Base-by-base conservation (phyloP, 495 filamentous ascomycete genomes). In the Talaromyces liani region DNA sequence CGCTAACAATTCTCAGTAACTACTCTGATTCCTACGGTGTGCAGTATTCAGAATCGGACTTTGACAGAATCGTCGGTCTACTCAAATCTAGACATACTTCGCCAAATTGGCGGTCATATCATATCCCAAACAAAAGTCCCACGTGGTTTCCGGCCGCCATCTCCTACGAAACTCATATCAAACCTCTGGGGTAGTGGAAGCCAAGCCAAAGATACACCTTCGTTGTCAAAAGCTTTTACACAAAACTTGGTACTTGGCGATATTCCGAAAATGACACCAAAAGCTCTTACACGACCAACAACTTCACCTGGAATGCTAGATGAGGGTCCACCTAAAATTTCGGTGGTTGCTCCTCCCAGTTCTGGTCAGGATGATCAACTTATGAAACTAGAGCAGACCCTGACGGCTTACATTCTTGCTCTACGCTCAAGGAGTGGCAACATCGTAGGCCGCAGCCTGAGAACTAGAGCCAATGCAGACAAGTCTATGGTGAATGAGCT, bases 91-190 rank as follows among this genome's bases (percentile, higher is more conserved):
- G 91, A 90, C 62, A 83, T 93, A 31, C 77, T 98, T 49, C 84
- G 86, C 18, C 85, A 86, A 6, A 77, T 95, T n/a, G 82, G 84
- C 47, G 75, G 91, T 36, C 79, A 80, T 53, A 72, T 82, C 65
- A 84, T 86, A 53, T 80, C 81, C 5, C 70, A 87, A 79, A 70
- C 78, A 77, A 63, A 85, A 77, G 68, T 84, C 66, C 65, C 80
- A 64, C 65, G 81, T 68, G 67, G 80, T 0, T 88, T 91, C 67
- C 82, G 91, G 22, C 87, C 89, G 10, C 84, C 87, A 10, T 97
- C 92, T 9, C 93, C 94, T 0, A 91, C 93, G 39, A 98, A 98
- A 73, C 75, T 97, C 68, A 81, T 98, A 27, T 94, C 92, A 0
- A 94, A 84, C 66, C 82, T 98, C 58, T 78, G 97, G 33, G 84